Base-by-base conservation (phyloP, 805 yeast species). In the Candida awuae region DNA sequence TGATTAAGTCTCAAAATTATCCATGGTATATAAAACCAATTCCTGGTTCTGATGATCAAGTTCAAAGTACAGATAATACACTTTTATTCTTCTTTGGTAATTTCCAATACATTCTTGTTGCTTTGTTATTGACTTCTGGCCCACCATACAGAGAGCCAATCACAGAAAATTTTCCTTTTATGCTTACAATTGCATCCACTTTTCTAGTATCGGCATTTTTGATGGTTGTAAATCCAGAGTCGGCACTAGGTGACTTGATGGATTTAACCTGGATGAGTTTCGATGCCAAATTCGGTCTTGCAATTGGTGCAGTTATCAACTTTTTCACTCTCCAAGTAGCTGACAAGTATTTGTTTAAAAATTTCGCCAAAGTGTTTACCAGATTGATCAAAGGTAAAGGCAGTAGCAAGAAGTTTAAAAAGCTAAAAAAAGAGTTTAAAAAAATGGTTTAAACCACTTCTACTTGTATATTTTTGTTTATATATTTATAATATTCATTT, bases 71-170 rank as follows among this genome's bases (percentile, higher is more conserved):
- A 0, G 98, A 92, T 56, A 92, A 94, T 58, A 87, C 97, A 0
- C 76, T 82, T 0, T 63, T 92, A 42, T 92, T 92, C 59, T 71
- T 78, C 34, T 77, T 73, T 51, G 73, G 95, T 4, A 85, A 87
- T 53, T 83, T 84, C 65, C 97, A 92, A 65, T 92, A 92, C 59
- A 82, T 94, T 35, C 63, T 86, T 41, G 71, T 78, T 39, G 96
- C 97, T 0, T 62, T 85, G 22, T 75, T 87, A n/a, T 65, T 92
- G 43, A 83, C 95, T 15, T 84, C 75, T 10, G 98, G 99, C 0
- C 88, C 92, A 8, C 99, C 99, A 16, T 92, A 86, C 59, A 70
- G 98, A 41, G 81, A 84, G 53, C 79, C 88, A 1, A 73, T 80
- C 49, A 58, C 63, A 20, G 68, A 76, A 45, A 92, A 82, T 51